Conservation (phyloP, 176 grass and related monocot genomes). For the Lolium multiflorum region DNA sequence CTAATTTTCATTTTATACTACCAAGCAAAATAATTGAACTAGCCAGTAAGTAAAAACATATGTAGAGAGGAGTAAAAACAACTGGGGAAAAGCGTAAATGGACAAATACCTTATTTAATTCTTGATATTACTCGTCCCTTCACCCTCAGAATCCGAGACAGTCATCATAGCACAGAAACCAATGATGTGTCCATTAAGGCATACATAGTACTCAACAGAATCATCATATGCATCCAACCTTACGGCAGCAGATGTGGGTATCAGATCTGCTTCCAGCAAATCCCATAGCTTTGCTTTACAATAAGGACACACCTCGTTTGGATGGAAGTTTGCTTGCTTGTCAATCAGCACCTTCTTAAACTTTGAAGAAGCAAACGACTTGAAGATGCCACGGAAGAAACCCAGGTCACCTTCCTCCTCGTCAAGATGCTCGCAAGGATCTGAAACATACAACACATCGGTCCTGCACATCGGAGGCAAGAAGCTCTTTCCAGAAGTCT, state of each 20-base stretch:
- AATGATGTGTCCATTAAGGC: conserved; percentile 91
- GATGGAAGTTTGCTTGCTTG: conserved; percentile 76
- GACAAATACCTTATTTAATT: conserved; percentile 59
- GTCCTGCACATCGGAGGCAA: conserved; percentile 74
- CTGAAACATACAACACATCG: conserved; percentile 93
- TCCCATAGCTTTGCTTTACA: conserved; percentile 94
- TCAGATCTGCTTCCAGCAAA: conserved; percentile 87
- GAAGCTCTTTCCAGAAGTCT: conserved; percentile 85
- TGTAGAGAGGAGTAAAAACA: background rate
- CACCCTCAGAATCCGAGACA: conserved; percentile 84
- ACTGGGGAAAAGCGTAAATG: background rate
- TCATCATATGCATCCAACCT: conserved; percentile 80
- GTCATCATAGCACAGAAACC: conserved; percentile 74
- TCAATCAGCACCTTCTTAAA: conserved; percentile 91
- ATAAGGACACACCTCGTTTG: conserved; percentile 79
- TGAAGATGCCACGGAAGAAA: conserved; percentile 92
- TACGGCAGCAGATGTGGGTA: conserved; percentile 60
- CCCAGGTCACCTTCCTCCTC: conserved; percentile 94
- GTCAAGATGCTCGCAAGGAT: conserved; percentile 97
- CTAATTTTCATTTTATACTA: conserved; percentile 17
- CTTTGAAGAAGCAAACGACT: conserved; percentile 82
- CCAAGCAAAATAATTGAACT: conserved; percentile 29
- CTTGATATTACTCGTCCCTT: conserved; percentile 55
- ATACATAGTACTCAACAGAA: conserved; percentile 92
- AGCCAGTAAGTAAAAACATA: conserved; percentile 20